These are phyloP conservation scores for Pseudogymnoascus destructans DNA, from an alignment of 2,329 filamentous ascomycete species.

Conservation along the genomic window DNA sequence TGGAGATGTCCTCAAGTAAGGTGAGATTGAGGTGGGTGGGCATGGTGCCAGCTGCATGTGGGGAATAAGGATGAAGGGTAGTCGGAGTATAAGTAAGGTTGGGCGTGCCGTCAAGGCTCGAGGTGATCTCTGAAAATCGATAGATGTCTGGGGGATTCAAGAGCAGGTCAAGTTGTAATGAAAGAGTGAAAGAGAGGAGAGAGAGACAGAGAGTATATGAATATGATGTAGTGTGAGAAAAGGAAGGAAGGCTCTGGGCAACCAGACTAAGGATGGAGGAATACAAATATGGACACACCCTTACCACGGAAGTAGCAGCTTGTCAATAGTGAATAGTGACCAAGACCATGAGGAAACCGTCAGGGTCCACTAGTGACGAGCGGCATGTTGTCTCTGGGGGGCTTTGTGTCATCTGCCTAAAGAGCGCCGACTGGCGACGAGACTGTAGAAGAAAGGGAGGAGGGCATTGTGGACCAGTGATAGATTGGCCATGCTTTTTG, in stretches of 20 bases:
- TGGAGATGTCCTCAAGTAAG: constrained; percentile 38
- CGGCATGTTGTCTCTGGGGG: background rate
- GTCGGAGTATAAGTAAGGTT: background rate
- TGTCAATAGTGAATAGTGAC: background rate
- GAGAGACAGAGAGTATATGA: background rate
- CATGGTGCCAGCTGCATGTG: background rate
- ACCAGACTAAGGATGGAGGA: background rate
- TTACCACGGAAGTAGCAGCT: background rate
- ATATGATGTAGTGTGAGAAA: constrained; percentile 3
- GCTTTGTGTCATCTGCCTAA: background rate
- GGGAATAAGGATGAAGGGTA: background rate
- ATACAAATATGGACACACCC: background rate
- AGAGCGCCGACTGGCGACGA: background rate
- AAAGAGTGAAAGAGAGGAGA: background rate
- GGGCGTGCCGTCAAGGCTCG: background rate
- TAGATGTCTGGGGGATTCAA: background rate
- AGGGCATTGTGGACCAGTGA: background rate
- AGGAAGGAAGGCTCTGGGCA: background rate
- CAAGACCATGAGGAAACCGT: background rate
- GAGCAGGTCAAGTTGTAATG: background rate
- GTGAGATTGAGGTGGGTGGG: constrained; percentile 14
- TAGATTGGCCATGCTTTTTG: background rate
- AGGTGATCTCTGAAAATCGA: background rate
- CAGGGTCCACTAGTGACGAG: background rate
- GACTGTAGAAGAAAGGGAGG: background rate